phyloP scores from a whole-genome alignment of 1,139 yeast species.

The Williopsis jadinii region DNA sequence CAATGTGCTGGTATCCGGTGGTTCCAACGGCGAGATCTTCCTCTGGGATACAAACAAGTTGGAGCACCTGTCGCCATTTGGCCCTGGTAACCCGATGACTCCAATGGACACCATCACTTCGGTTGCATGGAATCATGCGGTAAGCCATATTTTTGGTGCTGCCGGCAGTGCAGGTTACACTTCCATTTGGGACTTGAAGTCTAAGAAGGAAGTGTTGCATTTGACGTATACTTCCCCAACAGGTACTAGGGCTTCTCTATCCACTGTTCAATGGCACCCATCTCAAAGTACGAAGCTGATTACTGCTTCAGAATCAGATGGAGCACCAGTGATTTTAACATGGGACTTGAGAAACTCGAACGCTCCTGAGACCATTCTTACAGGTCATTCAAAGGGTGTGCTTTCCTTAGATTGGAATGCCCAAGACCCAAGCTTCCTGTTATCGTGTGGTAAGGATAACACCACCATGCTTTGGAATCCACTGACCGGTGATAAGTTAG shows the following conservation, averaged over 20 bases:
- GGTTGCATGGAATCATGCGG: slow-evolving; percentile 84
- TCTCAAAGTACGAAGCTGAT: slow-evolving; percentile 73
- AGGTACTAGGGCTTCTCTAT: slow-evolving; percentile 47
- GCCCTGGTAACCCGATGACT: slow-evolving; percentile 75
- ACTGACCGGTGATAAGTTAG: slow-evolving; percentile 56
- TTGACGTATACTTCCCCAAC: slow-evolving; percentile 52
- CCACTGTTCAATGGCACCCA: slow-evolving; percentile 86
- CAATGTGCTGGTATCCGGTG: slow-evolving; percentile 80
- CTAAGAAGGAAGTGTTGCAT: slow-evolving; percentile 83
- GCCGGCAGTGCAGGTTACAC: slow-evolving; percentile 79
- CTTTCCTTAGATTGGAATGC: slow-evolving; percentile 90
- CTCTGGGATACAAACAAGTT: slow-evolving; percentile 80
- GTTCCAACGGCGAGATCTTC: slow-evolving; percentile 76
- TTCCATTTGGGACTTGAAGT: slow-evolving; percentile 89
- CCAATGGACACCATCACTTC: slow-evolving; percentile 78
- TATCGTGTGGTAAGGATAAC: slow-evolving; percentile 91
- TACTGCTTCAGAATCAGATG: slow-evolving; percentile 82
- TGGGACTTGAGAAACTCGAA: slow-evolving; percentile 96
- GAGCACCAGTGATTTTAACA: slow-evolving; percentile 70
- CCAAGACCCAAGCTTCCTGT: slow-evolving; percentile 68
- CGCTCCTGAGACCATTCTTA: slow-evolving; percentile 71
- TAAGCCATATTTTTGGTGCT: slow-evolving; percentile 83
- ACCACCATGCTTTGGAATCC: slow-evolving; percentile 91
- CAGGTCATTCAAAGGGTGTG: slow-evolving; percentile 85
- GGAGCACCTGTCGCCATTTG: slow-evolving; percentile 42